phyloP scores from a whole-genome alignment of 768 basidiomycete genomes.

The Sutorius australiensis region DNA sequence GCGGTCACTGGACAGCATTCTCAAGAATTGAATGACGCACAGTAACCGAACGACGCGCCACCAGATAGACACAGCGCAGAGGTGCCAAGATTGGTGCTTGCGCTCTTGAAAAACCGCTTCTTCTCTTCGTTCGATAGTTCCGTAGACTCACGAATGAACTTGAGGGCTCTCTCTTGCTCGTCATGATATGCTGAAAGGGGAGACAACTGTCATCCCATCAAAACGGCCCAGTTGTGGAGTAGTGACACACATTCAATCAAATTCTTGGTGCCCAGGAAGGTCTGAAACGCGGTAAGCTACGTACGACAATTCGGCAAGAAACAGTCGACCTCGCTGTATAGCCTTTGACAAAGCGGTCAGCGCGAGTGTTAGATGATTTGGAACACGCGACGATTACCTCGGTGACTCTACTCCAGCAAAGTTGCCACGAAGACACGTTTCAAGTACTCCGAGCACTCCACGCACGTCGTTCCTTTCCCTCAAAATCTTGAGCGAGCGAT shows the following conservation, averaged over 20 bases:
- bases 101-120: constrained; percentile 83
- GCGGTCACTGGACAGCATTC: not conserved
- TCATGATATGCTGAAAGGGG: constrained; percentile 65
- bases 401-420: constrained; percentile 91
- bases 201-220: not conserved
- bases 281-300: constrained; percentile 44
- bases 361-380: not conserved
- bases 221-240: not conserved
- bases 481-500: constrained; percentile 64
- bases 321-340: constrained; percentile 76
- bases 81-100: constrained; percentile 86
- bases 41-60: constrained; percentile 93
- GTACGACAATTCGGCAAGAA: not conserved
- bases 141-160: constrained; percentile 68
- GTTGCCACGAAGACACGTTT: constrained; percentile 86
- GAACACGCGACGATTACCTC: constrained; percentile 40
- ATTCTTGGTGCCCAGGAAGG: constrained; percentile 87
- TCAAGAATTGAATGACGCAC: constrained; percentile 37
- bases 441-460: constrained; percentile 84
- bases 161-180: constrained; percentile 74
- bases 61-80: constrained; percentile 95
- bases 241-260: constrained; percentile 70
- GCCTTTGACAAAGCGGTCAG: constrained; percentile 38
- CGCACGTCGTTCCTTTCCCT: constrained; percentile 78
- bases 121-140: constrained; percentile 85